Evolutionary conservation across 305 asterid species (phyloP).

Genomic region (Fraxinus sp.): DNA sequence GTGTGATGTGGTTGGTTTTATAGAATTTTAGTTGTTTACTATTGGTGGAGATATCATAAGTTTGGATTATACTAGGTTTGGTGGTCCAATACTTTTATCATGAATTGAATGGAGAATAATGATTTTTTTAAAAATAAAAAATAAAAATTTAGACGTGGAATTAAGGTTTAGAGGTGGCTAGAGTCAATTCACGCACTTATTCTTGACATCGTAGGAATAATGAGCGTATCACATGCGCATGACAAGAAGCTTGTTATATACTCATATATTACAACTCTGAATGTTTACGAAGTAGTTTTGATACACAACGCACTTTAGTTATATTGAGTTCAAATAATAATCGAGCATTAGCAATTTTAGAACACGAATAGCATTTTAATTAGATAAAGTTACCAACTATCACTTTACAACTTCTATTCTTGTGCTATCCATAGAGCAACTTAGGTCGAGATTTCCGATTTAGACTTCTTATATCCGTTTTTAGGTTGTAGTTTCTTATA

Average conservation of each 20-base stretch:
- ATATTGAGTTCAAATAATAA: neutral
- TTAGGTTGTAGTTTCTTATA: neutral
- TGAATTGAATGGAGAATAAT: neutral
- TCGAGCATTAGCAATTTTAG: neutral
- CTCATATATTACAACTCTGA: neutral
- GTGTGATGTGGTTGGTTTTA: slow-evolving; percentile 3
- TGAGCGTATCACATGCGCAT: neutral
- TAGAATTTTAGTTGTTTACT: neutral
- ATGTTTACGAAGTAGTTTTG: neutral
- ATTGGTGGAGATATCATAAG: neutral
- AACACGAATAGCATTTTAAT: neutral
- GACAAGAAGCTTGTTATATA: neutral
- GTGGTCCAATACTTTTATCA: slow-evolving; percentile 2
- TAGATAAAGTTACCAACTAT: neutral
- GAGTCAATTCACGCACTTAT: neutral
- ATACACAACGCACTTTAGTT: neutral
- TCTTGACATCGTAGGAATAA: neutral
- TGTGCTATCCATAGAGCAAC: neutral
- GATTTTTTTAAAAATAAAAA: neutral
- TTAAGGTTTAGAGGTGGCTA: neutral
- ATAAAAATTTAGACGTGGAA: neutral
- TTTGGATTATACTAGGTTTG: neutral
- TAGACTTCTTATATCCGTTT: neutral
- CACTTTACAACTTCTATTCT: neutral
- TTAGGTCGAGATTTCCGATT: neutral